These are phyloP conservation scores for Linnemannia zychae DNA, from an alignment of 192 early-diverging fungal species.

Conservation along the genomic window DNA sequence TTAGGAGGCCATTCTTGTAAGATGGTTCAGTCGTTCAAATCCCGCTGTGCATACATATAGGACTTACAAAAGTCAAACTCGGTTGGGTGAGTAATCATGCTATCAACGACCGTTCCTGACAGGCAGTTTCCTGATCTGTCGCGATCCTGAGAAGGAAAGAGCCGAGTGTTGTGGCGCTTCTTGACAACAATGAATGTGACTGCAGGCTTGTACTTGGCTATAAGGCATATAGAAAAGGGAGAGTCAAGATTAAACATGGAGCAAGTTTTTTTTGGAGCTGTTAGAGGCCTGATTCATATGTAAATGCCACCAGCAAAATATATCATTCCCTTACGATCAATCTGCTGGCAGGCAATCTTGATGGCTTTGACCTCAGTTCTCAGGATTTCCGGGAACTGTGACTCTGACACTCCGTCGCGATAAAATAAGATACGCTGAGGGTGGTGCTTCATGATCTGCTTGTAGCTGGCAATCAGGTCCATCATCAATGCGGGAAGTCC, in stretches of 20 bases:
- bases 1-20: neutral
- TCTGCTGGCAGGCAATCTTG: conserved; percentile 34
- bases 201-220: conserved; percentile 76
- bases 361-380: conserved; percentile 68
- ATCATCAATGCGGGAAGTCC: conserved; percentile 70
- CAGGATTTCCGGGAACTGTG: conserved; percentile 71
- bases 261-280: too few species aligned
- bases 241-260: neutral
- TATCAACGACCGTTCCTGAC: conserved; percentile 85
- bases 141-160: conserved; percentile 76
- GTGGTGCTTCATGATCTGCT: conserved; percentile 70
- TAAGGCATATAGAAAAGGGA: conserved; percentile 8
- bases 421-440: conserved; percentile 86
- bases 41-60: neutral
- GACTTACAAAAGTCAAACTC: conserved; percentile 83
- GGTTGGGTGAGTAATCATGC: conserved; percentile 75
- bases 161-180: conserved; percentile 90
- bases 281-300: too few species aligned
- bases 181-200: conserved; percentile 87
- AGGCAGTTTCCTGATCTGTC: conserved; percentile 85
- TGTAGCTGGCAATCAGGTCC: conserved; percentile 72
- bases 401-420: conserved; percentile 90
- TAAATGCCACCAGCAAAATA: neutral
- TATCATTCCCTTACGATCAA: conserved; percentile 25
- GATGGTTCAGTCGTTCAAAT: neutral